Percentiles rank a stretch among this genome's conserved stretches.
phyloP scores from a whole-genome alignment of 2,329 filamentous ascomycete species.

The Apiospora arundinis region DNA sequence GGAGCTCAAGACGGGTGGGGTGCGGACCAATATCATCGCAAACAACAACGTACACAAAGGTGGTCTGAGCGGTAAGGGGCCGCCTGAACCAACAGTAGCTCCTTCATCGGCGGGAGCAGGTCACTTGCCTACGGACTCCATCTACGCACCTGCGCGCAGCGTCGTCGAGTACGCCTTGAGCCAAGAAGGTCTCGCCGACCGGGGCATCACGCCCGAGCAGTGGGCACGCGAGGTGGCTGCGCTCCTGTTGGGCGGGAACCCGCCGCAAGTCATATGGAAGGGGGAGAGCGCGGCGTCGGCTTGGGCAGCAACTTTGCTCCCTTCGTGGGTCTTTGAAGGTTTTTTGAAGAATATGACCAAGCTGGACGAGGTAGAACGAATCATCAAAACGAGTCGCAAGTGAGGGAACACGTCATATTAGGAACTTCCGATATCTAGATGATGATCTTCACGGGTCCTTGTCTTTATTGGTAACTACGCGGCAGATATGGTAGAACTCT shows the following conservation, averaged over 20 bases:
- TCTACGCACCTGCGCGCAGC: constrained; percentile 19
- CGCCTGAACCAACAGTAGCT: background rate
- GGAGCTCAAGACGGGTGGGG: constrained; percentile 28
- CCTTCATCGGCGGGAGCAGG: background rate
- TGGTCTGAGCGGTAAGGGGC: background rate
- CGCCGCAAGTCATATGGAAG: constrained; percentile 14
- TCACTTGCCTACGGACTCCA: background rate
- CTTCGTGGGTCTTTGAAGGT: background rate
- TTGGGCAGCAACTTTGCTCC: background rate
- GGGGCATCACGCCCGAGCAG: constrained; percentile 12
- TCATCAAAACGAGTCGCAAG: background rate
- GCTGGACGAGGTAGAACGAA: constrained; percentile 8
- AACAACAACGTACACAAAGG: constrained; percentile 23
- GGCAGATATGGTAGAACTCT: no score
- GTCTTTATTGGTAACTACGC: no score
- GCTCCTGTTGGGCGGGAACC: background rate
- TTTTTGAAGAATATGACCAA: background rate
- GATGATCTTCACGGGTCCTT: no score
- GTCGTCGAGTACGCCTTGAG: constrained; percentile 15
- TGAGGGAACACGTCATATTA: no score
- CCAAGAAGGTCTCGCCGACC: background rate
- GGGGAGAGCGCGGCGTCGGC: background rate
- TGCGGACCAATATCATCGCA: constrained; percentile 23
- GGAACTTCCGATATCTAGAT: no score
- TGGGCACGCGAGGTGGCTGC: constrained; percentile 1